Conservation (phyloP, 2,329 filamentous ascomycete species). For the Drechslerella coelobrocha region DNA sequence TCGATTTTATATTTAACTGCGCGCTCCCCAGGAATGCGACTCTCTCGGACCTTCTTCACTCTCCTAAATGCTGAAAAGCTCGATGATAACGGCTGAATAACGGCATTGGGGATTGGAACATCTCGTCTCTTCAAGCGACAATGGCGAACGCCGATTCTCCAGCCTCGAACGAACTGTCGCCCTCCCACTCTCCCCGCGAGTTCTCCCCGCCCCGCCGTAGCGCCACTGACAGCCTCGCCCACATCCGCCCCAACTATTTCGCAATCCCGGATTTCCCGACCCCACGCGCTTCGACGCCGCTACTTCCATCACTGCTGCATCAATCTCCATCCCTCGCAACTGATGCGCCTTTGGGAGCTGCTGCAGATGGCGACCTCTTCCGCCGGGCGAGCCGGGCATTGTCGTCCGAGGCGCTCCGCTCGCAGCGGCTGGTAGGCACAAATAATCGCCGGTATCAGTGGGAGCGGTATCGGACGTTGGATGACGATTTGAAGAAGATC, state of each 20-base stretch:
- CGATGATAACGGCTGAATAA: too few relatives aligned
- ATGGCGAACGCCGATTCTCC: conserved; percentile 11
- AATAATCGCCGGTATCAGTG: conserved; percentile 85
- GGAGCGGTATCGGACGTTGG: conserved; percentile 83
- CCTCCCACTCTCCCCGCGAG: background rate
- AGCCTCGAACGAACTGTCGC: too few relatives aligned
- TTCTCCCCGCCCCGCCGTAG: conserved; percentile 16
- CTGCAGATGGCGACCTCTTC: conserved; percentile 1
- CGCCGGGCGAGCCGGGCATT: conserved; percentile 33
- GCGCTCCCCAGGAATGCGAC: too few relatives aligned
- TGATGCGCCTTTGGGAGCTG: conserved; percentile 6
- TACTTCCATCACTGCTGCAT: conserved; percentile 28
- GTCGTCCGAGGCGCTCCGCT: conserved; percentile 29
- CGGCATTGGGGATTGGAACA: too few relatives aligned
- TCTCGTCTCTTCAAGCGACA: background rate
- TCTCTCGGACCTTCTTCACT: too few relatives aligned
- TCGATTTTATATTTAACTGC: too few relatives aligned
- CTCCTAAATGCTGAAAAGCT: too few relatives aligned
- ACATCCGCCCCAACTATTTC: background rate
- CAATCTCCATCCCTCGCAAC: conserved; percentile 10
- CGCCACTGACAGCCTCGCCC: conserved; percentile 6
- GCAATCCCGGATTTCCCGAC: conserved; percentile 32
- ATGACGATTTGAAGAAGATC: conserved; percentile 75
- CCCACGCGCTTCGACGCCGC: conserved; percentile 14
- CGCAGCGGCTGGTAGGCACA: conserved; percentile 77